A percentile compares a stretch with the other conserved stretches of the same genome.
Evolutionary conservation across 257 asterid genomes (phyloP).

Genomic region (Mitragyna speciosa): DNA sequence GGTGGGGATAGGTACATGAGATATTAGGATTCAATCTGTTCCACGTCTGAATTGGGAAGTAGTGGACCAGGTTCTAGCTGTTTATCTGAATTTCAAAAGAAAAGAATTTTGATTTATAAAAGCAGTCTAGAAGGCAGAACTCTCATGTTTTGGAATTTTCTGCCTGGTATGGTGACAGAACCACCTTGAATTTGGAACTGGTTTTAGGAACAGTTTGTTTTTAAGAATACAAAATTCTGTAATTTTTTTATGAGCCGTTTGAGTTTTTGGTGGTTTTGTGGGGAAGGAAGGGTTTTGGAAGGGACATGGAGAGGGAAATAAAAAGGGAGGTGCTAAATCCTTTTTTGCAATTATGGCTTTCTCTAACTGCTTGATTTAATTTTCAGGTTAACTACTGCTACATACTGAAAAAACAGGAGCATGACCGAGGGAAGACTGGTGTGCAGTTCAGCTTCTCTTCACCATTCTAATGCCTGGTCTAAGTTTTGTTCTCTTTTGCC

Average conservation of each 20-base stretch:
- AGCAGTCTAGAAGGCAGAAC: background rate
- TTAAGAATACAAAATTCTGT: too few relatives aligned
- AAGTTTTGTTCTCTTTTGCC: constrained; percentile 7
- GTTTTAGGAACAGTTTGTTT: background rate
- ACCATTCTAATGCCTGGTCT: constrained; percentile 40
- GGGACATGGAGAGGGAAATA: background rate
- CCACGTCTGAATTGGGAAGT: background rate
- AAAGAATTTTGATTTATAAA: background rate
- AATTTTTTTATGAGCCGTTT: background rate
- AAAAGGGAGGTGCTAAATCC: background rate
- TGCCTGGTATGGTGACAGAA: background rate
- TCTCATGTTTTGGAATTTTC: background rate
- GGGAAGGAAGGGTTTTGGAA: background rate
- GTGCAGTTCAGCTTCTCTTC: constrained; percentile 90
- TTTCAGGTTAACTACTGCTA: constrained; percentile 79
- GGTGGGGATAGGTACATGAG: background rate
- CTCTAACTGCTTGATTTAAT: constrained; percentile 26
- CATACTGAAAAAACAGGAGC: constrained; percentile 67
- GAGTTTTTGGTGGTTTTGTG: background rate
- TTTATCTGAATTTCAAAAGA: background rate
- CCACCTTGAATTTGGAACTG: background rate
- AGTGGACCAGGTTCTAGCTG: background rate
- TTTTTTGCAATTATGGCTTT: background rate
- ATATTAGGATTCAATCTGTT: background rate
- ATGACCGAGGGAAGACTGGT: constrained; percentile 84